phyloP scores from a whole-genome alignment of 306 rosid species.

The Cercis canadensis region DNA sequence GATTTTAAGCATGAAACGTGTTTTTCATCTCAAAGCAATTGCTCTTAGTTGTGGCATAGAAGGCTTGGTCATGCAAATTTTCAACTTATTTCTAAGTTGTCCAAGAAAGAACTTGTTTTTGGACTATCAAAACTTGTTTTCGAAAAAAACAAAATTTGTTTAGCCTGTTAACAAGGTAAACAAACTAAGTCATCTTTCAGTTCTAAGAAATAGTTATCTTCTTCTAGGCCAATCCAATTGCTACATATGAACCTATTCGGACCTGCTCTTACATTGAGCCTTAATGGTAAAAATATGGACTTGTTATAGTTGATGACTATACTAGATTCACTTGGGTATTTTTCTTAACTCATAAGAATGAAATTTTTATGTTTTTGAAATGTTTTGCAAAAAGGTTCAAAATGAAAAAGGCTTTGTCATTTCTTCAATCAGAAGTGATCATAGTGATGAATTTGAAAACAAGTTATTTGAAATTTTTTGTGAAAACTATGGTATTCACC shows the following conservation, averaged over 20 bases:
- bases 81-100: background rate
- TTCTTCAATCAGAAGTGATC: background rate
- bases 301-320: slow-evolving; percentile 5
- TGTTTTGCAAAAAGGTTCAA: background rate
- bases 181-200: background rate
- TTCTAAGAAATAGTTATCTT: background rate
- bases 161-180: slow-evolving; percentile 13
- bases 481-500: background rate
- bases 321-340: background rate
- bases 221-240: background rate
- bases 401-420: background rate
- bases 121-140: background rate
- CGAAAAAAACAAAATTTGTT: background rate
- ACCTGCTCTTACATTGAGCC: background rate
- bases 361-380: background rate
- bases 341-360: background rate
- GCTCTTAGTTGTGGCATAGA: background rate
- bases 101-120: background rate
- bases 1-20: no score
- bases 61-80: background rate
- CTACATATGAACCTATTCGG: slow-evolving; percentile 4
- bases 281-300: background rate
- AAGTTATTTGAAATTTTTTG: background rate
- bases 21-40: no score
- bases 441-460: background rate